Evolutionary conservation across 345 rosid species (phyloP), one percentile per base, ranked within the genome.

Genomic region (Eucalyptus microcorys): DNA sequence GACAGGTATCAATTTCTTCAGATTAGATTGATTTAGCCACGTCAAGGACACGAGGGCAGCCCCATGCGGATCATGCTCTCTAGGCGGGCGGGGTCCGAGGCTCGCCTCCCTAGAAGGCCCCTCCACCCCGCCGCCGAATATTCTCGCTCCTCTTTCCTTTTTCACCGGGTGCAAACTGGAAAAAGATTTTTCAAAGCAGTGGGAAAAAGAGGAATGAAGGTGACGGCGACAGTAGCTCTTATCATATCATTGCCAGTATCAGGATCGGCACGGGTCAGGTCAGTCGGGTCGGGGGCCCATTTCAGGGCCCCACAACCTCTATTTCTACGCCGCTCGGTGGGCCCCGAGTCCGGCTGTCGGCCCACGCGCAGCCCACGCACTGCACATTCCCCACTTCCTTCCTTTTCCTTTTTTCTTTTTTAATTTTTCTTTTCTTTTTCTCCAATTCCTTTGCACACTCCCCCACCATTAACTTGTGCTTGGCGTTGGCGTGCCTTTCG

Each of bases 121-220:
- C 45, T 87, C 89, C 91, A 91, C 93, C 92, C 89, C 92, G 93
- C 93, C 92, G 93, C 91, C 92, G 96, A 91, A 94, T 90, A 92
- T 92, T 94, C 91, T 87, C 30, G 32, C 34, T 85, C 48, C 37
- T 17, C n/a, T 40, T 40, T 52, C 57, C 57, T 26, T 22, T 40
- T 40, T 40, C 8, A 6, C 12, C 42, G 47, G 83, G 24, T 21
- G 15, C 30, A 42, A 76, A 40, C 83, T 40, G 83, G 47, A 40
- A 64, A 61, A n/a, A 64, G 37, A 64, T 30, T 13, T 55, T 55
- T 59, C 68, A 30, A 59, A 27, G 68, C 8, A 37, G 83, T 7
- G 83, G 27, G 7, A 14, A 26, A 84, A 19, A 47, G 76, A 45
- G 59, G 64, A 85, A 86, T 88, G 87, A 61, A 42, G 24, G 83